A percentile compares a stretch with the other conserved stretches of the same genome.
These are phyloP conservation scores for maize (Zea mays) DNA, from an alignment of 176 grass and related monocot genomes.

Conservation along the genomic window Zm-B73-REFERENCE-NAM-5.0 NC_050101.1:105420501-105421000, in stretches of 20 bases:
- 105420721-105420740: background rate
- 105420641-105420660: constrained; percentile 10
- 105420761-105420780: background rate
- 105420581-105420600: background rate
- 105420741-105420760: background rate
- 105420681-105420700: background rate
- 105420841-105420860: background rate
- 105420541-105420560: background rate
- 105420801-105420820: no score
- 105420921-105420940: no score
- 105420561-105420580: constrained; percentile 19
- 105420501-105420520: background rate
- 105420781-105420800: no score
- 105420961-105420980: background rate
- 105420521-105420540: background rate
- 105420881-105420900: no score
- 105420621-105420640: background rate
- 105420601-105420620: background rate
- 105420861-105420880: background rate
- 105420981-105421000: background rate
- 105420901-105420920: no score
- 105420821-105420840: background rate
- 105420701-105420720: background rate
- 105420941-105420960: background rate
- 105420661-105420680: background rate